Evolutionary conservation across 345 rosid species (phyloP), one percentile per base, ranked within the genome.

Genomic region (Triadica sebifera): DNA sequence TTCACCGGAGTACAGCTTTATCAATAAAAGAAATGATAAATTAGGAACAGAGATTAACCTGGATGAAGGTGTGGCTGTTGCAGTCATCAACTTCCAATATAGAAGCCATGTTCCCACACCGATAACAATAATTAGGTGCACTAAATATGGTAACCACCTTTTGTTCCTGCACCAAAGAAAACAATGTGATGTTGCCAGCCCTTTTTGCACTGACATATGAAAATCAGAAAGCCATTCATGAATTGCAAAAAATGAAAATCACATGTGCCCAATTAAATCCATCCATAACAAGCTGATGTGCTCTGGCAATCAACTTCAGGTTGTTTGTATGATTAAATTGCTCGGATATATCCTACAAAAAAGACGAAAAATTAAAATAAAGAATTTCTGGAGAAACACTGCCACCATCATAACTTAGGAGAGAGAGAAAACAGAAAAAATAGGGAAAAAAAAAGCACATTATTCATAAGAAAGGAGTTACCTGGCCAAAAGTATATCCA

Each of bases 221-320:
- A 25, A 47, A 50, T 64, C 55, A 52, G n/a, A 60, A 58, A 58
- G 73, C 39, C 3, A 72, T 53, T 34, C 62, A 9, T 24, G 62
- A 58, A 58, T 24, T 58, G 62, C 37, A 58, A 72, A 29, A 71
- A 43, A 43, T 34, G 47, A 71, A 55, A 76, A 61, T 85, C 86
- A 94, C 98, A 84, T 94, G 98, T 75, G 93, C 98, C 98, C 98
- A 94, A 81, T 94, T 94, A 82, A 85, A 92, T 61, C 98, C 97
- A 78, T 94, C 98, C 97, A 92, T 92, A 70, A 94, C 98, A 82
- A 94, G 84, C 81, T 94, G 98, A 67, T 92, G 98, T 72, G 98
- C 98, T 74, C 98, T 81, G 63, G 97, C 96, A 72, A 94, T 92
- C 78, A 94, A 90, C 85, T 94, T 89, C 80, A 94, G 82, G 85